phyloP scores from a whole-genome alignment of 352 stramenopile species.

The Peronospora belbahrii region DNA sequence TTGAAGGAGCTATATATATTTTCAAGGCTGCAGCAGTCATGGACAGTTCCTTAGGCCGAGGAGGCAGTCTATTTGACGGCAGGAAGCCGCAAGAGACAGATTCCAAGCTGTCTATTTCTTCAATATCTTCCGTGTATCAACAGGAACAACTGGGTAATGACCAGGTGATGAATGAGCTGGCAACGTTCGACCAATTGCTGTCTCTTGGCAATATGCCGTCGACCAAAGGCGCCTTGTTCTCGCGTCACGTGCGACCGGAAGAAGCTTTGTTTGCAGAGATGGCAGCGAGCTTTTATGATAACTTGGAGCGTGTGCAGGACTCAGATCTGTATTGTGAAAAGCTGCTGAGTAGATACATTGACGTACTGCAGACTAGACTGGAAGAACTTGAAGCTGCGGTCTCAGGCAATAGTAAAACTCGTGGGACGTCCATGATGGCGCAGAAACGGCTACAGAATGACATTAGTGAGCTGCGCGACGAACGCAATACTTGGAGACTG shows the following conservation, averaged over 20 bases:
- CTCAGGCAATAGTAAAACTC: conserved; percentile 11
- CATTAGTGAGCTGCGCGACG: conserved; percentile 61
- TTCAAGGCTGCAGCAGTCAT: conserved; percentile 29
- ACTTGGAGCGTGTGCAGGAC: conserved; percentile 59
- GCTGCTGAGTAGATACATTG: conserved; percentile 66
- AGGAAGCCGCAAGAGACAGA: conserved; percentile 17
- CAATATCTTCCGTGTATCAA: conserved; percentile 62
- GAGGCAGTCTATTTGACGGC: conserved; percentile 4
- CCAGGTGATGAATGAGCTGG: conserved; percentile 34
- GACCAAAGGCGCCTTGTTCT: conserved; percentile 28
- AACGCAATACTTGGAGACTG: conserved; percentile 80
- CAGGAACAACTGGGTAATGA: conserved; percentile 17
- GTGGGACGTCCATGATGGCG: conserved; percentile 12
- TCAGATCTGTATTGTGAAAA: conserved; percentile 69
- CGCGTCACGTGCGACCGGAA: conserved; percentile 59
- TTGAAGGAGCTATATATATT: conserved; percentile 67
- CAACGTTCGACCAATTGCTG: conserved; percentile 40
- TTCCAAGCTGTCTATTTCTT: conserved; percentile 56
- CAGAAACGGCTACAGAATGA: conserved; percentile 36
- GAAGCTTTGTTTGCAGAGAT: conserved; percentile 72
- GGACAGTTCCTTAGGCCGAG: conserved; percentile 8
- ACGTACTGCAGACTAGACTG: conserved; percentile 57
- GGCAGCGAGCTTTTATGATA: conserved; percentile 64
- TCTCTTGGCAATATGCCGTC: conserved; percentile 23
- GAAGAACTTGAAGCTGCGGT: conserved; percentile 41